Base-by-base conservation (phyloP, 495 filamentous ascomycete genomes). In the Delitschia confertaspora region DNA sequence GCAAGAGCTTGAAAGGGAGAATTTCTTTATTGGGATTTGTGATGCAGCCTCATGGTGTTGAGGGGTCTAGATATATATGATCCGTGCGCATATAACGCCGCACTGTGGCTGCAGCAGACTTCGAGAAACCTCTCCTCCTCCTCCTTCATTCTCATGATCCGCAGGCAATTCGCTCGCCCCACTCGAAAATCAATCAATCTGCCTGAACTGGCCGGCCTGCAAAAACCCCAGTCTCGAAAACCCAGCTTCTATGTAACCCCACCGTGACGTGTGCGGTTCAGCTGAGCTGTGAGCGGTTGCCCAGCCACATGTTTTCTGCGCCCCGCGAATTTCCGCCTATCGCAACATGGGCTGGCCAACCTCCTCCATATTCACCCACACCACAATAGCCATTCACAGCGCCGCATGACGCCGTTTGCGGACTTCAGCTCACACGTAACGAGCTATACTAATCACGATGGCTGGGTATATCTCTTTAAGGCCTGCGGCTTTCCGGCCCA, bases 281-380 rank as follows among this genome's bases (percentile, higher is more conserved):
- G n/a, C n/a, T n/a, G n/a, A n/a, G n/a, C n/a, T n/a, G n/a, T n/a
- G n/a, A n/a, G n/a, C n/a, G n/a, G n/a, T n/a, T n/a, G n/a, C n/a
- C n/a, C n/a, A n/a, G n/a, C n/a, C n/a, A n/a, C n/a, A n/a, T n/a
- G n/a, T n/a, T 19, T 36, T 19, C 16, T 36, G 33, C 33, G 14
- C 17, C 33, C 33, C 17, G 33, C 33, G 3, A 19, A 32, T 13
- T 16, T 13, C 30, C 3, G n/a, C 30, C 3, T 19, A 6, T 10
- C 3, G 3, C 33, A 36, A 13, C 14, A 16, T 19, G 3, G 17
- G 17, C 41, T 17, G 11, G 36, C 46, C 51, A 50, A 55, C 51
- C 51, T 50, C 51, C 36, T 33, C 27, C 24, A 50, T 55, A 27
- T 27, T 42, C 51, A 35, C 24, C 51, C 46, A n/a, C n/a, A 55